These are phyloP conservation scores for Meredithiella fracta DNA, from an alignment of 2,329 filamentous ascomycete genomes.

Conservation along the genomic window DNA sequence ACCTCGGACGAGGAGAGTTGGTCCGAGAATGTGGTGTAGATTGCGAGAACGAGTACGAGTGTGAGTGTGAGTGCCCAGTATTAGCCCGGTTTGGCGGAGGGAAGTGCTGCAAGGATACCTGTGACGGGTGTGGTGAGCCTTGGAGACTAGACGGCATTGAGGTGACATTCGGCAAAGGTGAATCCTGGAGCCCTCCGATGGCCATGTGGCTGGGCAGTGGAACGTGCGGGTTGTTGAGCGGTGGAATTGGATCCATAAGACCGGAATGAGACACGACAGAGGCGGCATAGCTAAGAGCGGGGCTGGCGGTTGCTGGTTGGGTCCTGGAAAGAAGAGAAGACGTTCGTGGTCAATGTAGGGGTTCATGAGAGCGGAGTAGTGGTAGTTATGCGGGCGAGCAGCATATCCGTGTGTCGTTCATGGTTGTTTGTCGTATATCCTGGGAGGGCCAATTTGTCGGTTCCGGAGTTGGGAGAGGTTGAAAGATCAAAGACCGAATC, in stretches of 20 bases:
- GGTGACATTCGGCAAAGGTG: neutral
- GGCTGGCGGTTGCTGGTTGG: conserved; percentile 7
- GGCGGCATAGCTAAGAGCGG: conserved; percentile 8
- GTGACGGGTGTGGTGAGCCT: neutral
- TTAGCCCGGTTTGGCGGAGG: neutral
- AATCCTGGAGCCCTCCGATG: neutral
- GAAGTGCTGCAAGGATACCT: neutral
- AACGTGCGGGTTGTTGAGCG: neutral
- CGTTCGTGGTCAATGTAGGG: conserved; percentile 12
- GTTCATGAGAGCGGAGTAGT: neutral
- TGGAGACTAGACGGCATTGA: neutral
- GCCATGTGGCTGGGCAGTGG: neutral
- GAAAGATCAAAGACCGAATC: neutral
- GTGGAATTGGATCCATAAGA: neutral
- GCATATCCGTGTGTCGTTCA: neutral
- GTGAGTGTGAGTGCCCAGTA: neutral
- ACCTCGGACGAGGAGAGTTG: neutral
- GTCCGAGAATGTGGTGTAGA: neutral
- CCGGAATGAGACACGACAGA: neutral
- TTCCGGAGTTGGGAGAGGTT: neutral
- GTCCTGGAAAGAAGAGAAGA: conserved; percentile 13
- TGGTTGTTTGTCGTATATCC: neutral
- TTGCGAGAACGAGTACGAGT: neutral
- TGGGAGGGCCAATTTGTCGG: neutral
- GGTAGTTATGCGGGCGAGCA: conserved; percentile 2